Evolutionary conservation across 805 yeast species (phyloP), one percentile per base, ranked within the genome.

Genomic region (Schwanniomyces occidentalis): DNA sequence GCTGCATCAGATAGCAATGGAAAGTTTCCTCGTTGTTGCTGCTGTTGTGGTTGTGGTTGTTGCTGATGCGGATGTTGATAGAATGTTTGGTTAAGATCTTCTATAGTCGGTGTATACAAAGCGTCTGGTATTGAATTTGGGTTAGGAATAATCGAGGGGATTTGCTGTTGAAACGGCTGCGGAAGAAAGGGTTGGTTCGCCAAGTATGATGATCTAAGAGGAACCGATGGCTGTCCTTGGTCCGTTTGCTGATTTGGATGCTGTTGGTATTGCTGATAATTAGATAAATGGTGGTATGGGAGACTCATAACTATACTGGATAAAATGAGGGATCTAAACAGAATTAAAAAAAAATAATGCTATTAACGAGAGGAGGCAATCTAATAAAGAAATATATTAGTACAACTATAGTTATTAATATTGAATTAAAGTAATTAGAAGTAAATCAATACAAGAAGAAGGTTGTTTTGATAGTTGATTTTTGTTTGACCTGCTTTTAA

Each of bases 31-130:
- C 26, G 7, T 14, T 18, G 36, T 18, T 41, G 45, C 15, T 26
- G 38, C 16, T 34, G 36, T 14, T 21, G 35, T 9, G 14, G 42
- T 21, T 15, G 38, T 24, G 30, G 40, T 23, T 38, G 47, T 26
- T 35, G 40, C 25, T 20, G 42, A 22, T 34, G 40, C 12, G 13
- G 32, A 22, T 19, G 36, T 24, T 38, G 46, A 9, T 20, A n/a
- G 20, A 12, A 12, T 8, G 24, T 22, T 12, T 20, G 13, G n/a
- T 27, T 26, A 7, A 33, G 15, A 4, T 26, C 36, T n/a, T 22
- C 24, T 8, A 16, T 16, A 5, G 28, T 23, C 7, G 27, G 29
- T n/a, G 12, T 18, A 7, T 24, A 20, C 3, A 22, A 16, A 12
- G 16, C 17, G 5, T 31, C 35, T 23, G 35, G 30, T 9, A 30